A percentile compares a stretch with the other conserved stretches of the same genome.
Evolutionary conservation across 202 grass and related monocot species (phyloP).

Genomic region (Bolboschoenoplectus hybrid): DNA sequence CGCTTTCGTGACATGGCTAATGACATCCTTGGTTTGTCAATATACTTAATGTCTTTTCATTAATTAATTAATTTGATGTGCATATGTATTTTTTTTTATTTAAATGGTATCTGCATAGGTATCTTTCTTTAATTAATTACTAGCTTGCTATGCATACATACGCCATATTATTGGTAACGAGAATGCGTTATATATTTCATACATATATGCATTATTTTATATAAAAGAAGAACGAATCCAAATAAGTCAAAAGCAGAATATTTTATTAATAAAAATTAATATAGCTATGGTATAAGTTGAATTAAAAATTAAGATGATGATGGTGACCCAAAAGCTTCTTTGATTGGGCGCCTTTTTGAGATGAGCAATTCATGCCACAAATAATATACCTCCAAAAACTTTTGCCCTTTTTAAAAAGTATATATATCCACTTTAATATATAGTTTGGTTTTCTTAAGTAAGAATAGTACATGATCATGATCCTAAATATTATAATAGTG

Average conservation of each 20-base stretch:
- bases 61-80: not conserved
- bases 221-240: not conserved
- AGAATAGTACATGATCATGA: not conserved
- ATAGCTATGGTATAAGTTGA: not conserved
- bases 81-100: not conserved
- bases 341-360: not conserved
- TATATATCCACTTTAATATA: not conserved
- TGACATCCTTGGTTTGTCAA: slow-evolving; percentile 73
- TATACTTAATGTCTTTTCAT: not conserved
- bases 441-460: not conserved
- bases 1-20: slow-evolving; percentile 93
- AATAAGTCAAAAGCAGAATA: slow-evolving; percentile 16
- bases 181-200: too few species aligned
- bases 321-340: slow-evolving; percentile 9
- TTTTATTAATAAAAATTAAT: not conserved
- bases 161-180: not conserved
- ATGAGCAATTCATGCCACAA: not conserved
- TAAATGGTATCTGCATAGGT: not conserved
- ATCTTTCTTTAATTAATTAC: not conserved
- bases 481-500: not conserved
- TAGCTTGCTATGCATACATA: not conserved
- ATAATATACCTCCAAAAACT: not conserved
- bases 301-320: not conserved
- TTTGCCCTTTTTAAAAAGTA: not conserved
- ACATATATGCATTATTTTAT: not conserved